These are phyloP conservation scores for Uronychia setigera DNA, from an alignment of 73 alveolate species.

Conservation along the genomic window DNA sequence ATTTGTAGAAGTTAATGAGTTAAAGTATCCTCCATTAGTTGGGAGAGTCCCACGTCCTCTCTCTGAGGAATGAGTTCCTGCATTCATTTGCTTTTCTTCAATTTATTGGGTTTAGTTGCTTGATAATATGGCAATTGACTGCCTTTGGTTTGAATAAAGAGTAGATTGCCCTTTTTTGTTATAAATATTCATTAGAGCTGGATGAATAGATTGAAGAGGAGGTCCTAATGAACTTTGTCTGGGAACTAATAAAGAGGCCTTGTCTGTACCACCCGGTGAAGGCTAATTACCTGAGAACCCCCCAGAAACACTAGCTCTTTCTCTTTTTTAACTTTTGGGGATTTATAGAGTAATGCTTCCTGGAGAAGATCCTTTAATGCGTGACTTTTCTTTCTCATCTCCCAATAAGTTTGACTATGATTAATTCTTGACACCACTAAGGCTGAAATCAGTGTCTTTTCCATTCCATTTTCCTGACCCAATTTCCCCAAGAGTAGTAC, in stretches of 20 bases:
- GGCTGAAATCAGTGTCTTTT: not conserved
- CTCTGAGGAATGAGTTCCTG: not conserved
- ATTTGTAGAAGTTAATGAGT: not conserved
- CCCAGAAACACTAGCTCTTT: too few species aligned
- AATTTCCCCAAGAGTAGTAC: not conserved
- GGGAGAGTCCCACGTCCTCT: not conserved
- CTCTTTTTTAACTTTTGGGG: too few species aligned
- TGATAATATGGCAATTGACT: not conserved
- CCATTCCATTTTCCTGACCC: not conserved
- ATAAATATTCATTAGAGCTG: not conserved
- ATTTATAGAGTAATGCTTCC: not conserved
- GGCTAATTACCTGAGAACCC: too few species aligned
- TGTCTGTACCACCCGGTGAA: too few species aligned
- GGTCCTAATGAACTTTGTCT: not conserved
- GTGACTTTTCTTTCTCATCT: not conserved
- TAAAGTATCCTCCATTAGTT: not conserved
- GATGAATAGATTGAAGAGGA: not conserved
- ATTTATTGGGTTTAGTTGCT: not conserved
- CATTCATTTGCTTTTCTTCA: not conserved
- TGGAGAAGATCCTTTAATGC: not conserved
- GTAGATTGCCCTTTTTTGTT: not conserved
- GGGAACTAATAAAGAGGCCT: too few species aligned
- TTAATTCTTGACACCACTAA: not conserved
- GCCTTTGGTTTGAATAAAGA: not conserved
- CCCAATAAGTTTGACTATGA: not conserved